Evolutionary conservation across 257 asterid genomes (phyloP), one percentile per base, ranked within the genome.

Genomic region (Phtheirospermum japonicum): DNA sequence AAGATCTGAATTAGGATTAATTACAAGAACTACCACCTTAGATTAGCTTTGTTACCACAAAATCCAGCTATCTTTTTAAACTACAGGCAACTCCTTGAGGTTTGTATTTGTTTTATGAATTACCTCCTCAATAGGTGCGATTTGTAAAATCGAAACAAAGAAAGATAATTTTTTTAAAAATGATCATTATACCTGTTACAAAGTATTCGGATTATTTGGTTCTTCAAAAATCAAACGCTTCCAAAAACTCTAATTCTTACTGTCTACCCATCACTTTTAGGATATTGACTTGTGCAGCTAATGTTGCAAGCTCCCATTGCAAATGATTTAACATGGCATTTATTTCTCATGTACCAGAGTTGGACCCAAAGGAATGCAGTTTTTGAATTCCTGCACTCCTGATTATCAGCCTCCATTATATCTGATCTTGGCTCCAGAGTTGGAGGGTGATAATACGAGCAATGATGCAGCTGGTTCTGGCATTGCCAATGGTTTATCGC

Each of bases 321-420:
- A 59, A 42, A 64, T 69, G 55, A 73, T 56, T 42, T 50, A 57
- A 53, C 14, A 12, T 71, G 68, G 23, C 32, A 28, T 5, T 65
- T 40, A 31, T 68, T 34, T 60, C 67, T 75, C 36, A 60, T 78
- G 73, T 67, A 59, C 56, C 94, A 91, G 98, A 43, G 90, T 86
- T 69, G 83, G 96, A 73, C 79, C 88, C 36, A 83, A 75, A 69
- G 98, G 98, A 66, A 65, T 76, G 75, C 69, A 84, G 32, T 91
- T 84, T 73, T 74, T 91, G 80, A 82, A 64, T 54, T 88, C 94
- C 51, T 88, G 96, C 72, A 88, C 65, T 75, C 98, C 98, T 63
- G 98, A 91, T 76, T 75, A 86, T 71, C 95, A 88, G 71, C 96
- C 95, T 72, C 95, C 95, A 54, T 73, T 91, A 60, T 71, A 79